Conservation (phyloP, 78 protist genomes). For the Polysphondylium violaceum region DNA sequence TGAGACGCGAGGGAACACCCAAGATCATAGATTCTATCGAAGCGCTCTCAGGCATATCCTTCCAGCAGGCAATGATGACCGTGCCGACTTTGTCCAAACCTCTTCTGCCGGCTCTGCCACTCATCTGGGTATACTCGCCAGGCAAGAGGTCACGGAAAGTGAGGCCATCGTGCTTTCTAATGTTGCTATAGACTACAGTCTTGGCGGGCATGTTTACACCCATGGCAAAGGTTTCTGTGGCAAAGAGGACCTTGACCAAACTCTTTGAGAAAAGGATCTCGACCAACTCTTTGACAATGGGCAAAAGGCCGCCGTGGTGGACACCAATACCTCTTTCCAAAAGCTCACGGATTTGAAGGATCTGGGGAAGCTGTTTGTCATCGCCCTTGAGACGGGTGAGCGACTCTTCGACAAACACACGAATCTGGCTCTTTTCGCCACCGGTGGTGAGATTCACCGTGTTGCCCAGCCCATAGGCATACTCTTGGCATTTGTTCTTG, state of each 20-base stretch:
- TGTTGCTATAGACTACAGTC: constrained; percentile 93
- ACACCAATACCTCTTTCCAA: constrained; percentile 95
- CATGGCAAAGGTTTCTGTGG: constrained; percentile 99
- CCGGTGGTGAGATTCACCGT: constrained; percentile 83
- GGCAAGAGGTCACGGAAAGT: constrained; percentile 84
- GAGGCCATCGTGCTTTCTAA: constrained; percentile 94
- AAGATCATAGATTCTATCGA: constrained; percentile 78
- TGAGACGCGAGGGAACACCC: constrained; percentile 84
- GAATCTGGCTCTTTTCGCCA: constrained; percentile 83
- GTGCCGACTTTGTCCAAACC: constrained; percentile 92
- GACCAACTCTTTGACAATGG: constrained; percentile 96
- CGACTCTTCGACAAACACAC: constrained; percentile 75
- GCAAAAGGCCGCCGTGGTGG: constrained; percentile 98
- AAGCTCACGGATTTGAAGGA: constrained; percentile 74
- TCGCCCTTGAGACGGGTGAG: constrained; percentile 77
- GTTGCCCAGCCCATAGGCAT: constrained; percentile 56
- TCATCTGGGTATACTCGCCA: constrained; percentile 97
- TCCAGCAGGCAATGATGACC: constrained; percentile 88
- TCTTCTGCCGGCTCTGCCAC: constrained; percentile 99
- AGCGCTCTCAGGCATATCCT: constrained; percentile 58
- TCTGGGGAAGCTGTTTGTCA: constrained; percentile 86
- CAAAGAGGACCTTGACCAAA: constrained; percentile 94
- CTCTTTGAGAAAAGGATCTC: constrained; percentile 96
- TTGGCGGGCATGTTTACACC: constrained; percentile 99
- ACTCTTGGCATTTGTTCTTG: constrained; percentile 89